These are phyloP conservation scores for Candida wancherniae DNA, from an alignment of 805 yeast genomes.

Conservation along the genomic window DNA sequence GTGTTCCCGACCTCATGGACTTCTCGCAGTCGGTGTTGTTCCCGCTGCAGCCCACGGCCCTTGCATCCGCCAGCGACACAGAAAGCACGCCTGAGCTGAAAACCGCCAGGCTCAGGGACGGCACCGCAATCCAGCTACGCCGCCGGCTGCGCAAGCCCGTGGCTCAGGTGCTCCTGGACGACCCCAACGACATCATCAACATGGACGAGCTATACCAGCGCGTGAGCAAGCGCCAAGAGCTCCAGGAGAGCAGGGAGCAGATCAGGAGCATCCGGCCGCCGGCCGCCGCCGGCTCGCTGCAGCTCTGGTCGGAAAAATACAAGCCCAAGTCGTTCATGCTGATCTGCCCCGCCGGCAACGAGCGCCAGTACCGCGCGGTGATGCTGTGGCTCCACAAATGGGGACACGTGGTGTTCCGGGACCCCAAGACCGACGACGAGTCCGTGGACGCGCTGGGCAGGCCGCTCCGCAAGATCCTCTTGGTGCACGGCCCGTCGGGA, in stretches of 20 bases:
- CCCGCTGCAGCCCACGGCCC: slow-evolving; percentile 1
- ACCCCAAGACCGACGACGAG: slow-evolving; percentile 10
- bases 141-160: slow-evolving; percentile 7
- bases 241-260: slow-evolving; percentile 5
- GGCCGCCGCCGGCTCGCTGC: slow-evolving; percentile 2
- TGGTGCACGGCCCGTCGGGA: slow-evolving; percentile 92
- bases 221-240: slow-evolving; percentile 11
- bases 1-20: background rate
- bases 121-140: slow-evolving; percentile 9
- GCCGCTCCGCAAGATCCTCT: slow-evolving; percentile 51
- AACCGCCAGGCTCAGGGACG: slow-evolving; percentile 11
- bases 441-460: slow-evolving; percentile 29
- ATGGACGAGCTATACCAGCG: slow-evolving; percentile 17
- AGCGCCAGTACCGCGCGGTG: slow-evolving; percentile 33
- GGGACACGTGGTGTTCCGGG: slow-evolving; percentile 30
- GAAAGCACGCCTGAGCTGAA: slow-evolving; percentile 2
- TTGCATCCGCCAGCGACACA: background rate
- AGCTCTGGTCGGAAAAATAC: slow-evolving; percentile 39
- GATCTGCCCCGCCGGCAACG: slow-evolving; percentile 43
- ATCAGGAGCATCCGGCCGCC: slow-evolving; percentile 1
- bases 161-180: slow-evolving; percentile 3
- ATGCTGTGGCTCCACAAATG: slow-evolving; percentile 40
- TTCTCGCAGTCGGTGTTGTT: slow-evolving; percentile 7
- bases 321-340: slow-evolving; percentile 31
- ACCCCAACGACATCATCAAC: slow-evolving; percentile 11